phyloP scores from a whole-genome alignment of 2,329 filamentous ascomycete species.

The Apiospora rasikravindrae region DNA sequence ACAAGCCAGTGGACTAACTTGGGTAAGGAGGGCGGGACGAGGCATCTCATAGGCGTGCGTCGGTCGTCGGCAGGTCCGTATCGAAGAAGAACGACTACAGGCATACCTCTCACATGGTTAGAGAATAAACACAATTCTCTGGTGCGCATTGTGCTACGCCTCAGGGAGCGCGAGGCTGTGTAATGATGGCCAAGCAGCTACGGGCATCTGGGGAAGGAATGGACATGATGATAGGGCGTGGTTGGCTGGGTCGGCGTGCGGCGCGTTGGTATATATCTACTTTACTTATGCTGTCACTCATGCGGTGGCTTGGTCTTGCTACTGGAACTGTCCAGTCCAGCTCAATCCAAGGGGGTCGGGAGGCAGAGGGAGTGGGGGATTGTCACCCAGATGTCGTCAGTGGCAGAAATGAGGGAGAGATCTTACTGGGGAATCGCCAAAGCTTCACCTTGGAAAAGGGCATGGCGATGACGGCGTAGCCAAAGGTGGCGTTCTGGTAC shows the following conservation, averaged over 20 bases:
- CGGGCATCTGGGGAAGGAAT: not conserved
- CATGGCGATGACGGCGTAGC: conserved; percentile 69
- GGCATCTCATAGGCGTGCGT: not conserved
- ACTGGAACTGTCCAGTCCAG: not conserved
- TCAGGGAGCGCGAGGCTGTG: not conserved
- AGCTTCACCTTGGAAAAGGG: conserved; percentile 69
- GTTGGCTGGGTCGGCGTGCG: not conserved
- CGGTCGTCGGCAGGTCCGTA: conserved; percentile 4
- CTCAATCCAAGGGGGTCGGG: no score
- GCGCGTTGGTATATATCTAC: no score
- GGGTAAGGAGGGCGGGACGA: not conserved
- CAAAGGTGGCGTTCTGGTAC: conserved; percentile 53
- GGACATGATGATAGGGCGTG: not conserved
- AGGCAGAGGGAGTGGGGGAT: no score
- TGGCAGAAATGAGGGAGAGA: no score
- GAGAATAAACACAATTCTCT: no score
- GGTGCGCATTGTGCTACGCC: not conserved
- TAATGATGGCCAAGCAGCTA: not conserved
- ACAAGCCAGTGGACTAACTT: not conserved
- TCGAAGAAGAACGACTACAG: not conserved
- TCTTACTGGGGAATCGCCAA: conserved; percentile 58
- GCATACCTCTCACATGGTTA: not conserved
- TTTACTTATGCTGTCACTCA: not conserved
- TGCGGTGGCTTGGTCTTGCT: not conserved
- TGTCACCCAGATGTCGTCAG: not conserved